These are phyloP conservation scores for Phialemoniopsis sp. DNA, from an alignment of 2,329 filamentous ascomycete species.

Conservation along the genomic window DNA sequence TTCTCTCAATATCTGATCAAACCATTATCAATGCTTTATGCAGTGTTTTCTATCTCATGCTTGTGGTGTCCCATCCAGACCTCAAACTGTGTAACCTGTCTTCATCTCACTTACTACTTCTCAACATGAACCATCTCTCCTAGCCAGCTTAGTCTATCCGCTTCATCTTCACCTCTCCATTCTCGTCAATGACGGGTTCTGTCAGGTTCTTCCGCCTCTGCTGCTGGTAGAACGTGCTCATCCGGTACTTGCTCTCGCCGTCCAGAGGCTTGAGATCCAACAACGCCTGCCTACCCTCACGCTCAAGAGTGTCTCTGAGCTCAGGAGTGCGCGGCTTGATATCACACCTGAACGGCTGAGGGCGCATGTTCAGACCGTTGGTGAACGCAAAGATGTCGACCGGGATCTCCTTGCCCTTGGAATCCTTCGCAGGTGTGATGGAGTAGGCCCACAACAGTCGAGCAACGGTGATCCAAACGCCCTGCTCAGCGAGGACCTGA, in stretches of 20 bases:
- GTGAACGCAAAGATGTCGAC: constrained; percentile 51
- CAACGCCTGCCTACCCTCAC: constrained; percentile 48
- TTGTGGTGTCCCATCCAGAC: too few relatives aligned
- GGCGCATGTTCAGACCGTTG: constrained; percentile 56
- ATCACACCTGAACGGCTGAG: constrained; percentile 48
- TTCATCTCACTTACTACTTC: too few relatives aligned
- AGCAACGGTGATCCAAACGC: constrained; percentile 54
- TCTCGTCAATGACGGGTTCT: constrained; percentile 19
- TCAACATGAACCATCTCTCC: too few relatives aligned
- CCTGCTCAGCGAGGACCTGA: constrained; percentile 53
- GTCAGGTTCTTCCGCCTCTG: constrained; percentile 15
- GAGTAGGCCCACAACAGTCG: constrained; percentile 54
- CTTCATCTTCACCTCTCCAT: constrained; percentile 17
- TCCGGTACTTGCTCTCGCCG: constrained; percentile 52
- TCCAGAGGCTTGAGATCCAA: constrained; percentile 45
- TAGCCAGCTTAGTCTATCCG: constrained; percentile 12
- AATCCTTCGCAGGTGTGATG: constrained; percentile 33
- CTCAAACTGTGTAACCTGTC: too few relatives aligned
- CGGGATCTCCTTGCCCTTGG: constrained; percentile 33
- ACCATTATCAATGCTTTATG: too few relatives aligned
- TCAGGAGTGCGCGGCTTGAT: constrained; percentile 44
- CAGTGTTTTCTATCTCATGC: too few relatives aligned
- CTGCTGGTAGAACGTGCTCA: constrained; percentile 46
- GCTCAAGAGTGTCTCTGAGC: constrained; percentile 43
- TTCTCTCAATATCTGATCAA: too few relatives aligned